Conservation (phyloP, 2,329 filamentous ascomycete genomes). For the Volutella citrinella region DNA sequence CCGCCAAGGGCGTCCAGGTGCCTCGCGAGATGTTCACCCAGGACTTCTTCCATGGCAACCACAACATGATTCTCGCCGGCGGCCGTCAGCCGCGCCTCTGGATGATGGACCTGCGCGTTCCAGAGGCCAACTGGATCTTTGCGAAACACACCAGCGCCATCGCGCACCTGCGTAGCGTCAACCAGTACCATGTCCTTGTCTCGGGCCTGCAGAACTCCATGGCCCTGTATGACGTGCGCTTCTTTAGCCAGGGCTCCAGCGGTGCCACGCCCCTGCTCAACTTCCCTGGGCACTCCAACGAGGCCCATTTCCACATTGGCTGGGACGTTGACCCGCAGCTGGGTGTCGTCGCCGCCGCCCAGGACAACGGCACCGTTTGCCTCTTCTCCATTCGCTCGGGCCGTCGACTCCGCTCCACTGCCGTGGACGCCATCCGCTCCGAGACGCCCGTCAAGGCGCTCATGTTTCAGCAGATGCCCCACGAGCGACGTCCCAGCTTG, state of each 20-base stretch:
- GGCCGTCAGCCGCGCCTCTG: conserved; percentile 46
- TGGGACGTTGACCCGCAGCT: conserved; percentile 47
- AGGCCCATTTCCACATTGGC: conserved; percentile 45
- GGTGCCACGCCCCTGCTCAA: conserved; percentile 38
- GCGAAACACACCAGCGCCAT: conserved; percentile 38
- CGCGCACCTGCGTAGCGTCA: conserved; percentile 48
- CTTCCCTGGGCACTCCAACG: conserved; percentile 51
- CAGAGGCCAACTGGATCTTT: conserved; percentile 30
- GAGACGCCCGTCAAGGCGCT: conserved; percentile 39
- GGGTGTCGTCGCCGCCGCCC: conserved; percentile 52
- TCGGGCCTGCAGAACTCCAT: conserved; percentile 49
- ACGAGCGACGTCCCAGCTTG: conserved; percentile 44
- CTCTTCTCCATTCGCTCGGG: conserved; percentile 51
- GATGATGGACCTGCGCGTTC: conserved; percentile 43
- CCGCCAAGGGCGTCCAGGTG: conserved; percentile 15
- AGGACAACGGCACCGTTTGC: conserved; percentile 45
- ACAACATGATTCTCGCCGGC: conserved; percentile 48
- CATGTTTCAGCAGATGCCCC: conserved; percentile 43
- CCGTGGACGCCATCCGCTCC: conserved; percentile 19
- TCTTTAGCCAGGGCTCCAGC: conserved; percentile 19
- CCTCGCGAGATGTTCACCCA: conserved; percentile 45
- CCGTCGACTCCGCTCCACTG: conserved; percentile 28
- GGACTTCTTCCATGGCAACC: conserved; percentile 43
- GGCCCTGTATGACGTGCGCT: conserved; percentile 57
- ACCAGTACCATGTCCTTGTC: conserved; percentile 49